These are phyloP conservation scores for Nymphaea thermarum DNA, from an alignment of 164 flowering plant genomes.

Conservation along the genomic window DNA sequence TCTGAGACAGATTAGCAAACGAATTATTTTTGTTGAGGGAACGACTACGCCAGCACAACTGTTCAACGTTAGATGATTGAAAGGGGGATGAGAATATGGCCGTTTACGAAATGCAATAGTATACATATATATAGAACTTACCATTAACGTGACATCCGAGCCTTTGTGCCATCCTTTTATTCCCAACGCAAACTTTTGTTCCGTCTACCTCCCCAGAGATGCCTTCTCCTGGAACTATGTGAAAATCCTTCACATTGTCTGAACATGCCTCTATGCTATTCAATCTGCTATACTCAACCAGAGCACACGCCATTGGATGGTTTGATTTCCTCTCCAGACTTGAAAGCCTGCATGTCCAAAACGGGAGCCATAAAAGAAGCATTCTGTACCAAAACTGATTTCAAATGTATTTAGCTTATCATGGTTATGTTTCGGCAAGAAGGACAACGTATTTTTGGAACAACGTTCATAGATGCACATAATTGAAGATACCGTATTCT, in stretches of 20 bases:
- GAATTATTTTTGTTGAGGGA: too few relatives aligned
- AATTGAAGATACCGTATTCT: too few relatives aligned
- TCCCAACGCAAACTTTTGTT: constrained; percentile 52
- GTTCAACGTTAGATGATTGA: too few relatives aligned
- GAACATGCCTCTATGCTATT: constrained; percentile 47
- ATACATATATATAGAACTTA: background rate
- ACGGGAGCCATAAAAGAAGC: too few relatives aligned
- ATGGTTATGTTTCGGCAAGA: too few relatives aligned
- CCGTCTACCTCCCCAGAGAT: constrained; percentile 68
- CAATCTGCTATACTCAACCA: constrained; percentile 46
- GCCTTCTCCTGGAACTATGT: constrained; percentile 90
- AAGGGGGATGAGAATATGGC: too few relatives aligned
- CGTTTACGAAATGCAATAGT: too few relatives aligned
- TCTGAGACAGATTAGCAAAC: background rate
- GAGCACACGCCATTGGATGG: constrained; percentile 86
- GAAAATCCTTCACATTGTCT: constrained; percentile 57
- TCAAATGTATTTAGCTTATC: too few relatives aligned
- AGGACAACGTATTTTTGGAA: too few relatives aligned
- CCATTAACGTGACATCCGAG: constrained; percentile 29
- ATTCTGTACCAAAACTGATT: too few relatives aligned
- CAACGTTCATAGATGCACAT: too few relatives aligned
- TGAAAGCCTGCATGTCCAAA: constrained; percentile 46
- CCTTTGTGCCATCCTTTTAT: constrained; percentile 46
- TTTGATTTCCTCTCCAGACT: constrained; percentile 95
- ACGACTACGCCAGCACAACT: too few relatives aligned